Evolutionary conservation across 1,284 basidiomycete genomes (phyloP).

Genomic region (Boletus mariae): DNA sequence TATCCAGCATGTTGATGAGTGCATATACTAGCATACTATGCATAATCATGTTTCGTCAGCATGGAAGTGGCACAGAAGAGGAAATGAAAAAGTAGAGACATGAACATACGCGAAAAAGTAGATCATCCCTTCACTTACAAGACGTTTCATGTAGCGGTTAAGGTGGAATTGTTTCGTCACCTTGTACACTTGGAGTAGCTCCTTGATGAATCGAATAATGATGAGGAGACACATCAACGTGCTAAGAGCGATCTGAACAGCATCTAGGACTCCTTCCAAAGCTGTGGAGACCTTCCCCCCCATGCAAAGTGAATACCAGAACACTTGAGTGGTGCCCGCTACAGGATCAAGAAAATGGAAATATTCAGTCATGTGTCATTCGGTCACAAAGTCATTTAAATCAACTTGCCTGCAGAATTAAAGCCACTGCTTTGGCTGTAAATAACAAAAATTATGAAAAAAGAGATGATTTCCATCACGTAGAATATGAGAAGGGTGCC

Average conservation of each 20-base stretch:
- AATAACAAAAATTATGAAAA: not conserved
- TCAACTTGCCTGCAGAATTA: not conserved
- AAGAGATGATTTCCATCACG: not conserved
- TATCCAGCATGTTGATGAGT: too few relatives aligned
- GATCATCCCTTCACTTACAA: not conserved
- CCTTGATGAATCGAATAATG: not conserved
- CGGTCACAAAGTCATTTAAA: not conserved
- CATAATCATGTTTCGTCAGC: too few relatives aligned
- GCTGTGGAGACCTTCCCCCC: not conserved
- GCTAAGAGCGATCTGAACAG: not conserved
- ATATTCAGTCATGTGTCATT: not conserved
- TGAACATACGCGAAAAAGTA: not conserved
- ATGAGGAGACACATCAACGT: not conserved
- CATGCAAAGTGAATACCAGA: not conserved
- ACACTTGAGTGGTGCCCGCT: not conserved
- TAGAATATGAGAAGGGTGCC: not conserved
- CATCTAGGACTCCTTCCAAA: not conserved
- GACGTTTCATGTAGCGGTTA: not conserved
- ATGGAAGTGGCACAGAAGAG: not conserved
- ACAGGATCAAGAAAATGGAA: not conserved
- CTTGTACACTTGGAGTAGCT: not conserved
- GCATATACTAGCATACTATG: too few relatives aligned
- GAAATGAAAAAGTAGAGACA: too few relatives aligned
- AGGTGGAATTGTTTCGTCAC: not conserved
- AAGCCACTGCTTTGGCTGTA: not conserved